Percentiles rank a stretch among this genome's conserved stretches.
Evolutionary conservation across 108 stramenopile genomes (phyloP).

Genomic region (Mediolabrus comicus): DNA sequence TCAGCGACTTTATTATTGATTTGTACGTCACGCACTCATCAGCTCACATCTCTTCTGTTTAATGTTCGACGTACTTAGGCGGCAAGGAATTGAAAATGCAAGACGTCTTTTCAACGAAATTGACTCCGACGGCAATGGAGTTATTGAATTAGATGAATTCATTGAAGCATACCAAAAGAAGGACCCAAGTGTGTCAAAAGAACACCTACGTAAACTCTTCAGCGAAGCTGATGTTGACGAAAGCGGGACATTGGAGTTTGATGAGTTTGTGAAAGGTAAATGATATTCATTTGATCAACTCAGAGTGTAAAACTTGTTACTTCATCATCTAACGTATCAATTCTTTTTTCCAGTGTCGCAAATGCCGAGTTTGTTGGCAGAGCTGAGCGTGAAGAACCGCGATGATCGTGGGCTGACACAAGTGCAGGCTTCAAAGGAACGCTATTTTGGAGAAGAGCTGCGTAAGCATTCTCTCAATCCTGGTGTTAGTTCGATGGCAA

Average conservation of each 20-base stretch:
- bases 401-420: constrained; percentile 37
- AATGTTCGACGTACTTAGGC: not conserved
- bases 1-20: not conserved
- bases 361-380: constrained; percentile 38
- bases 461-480: constrained; percentile 17
- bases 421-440: constrained; percentile 40
- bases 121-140: constrained; percentile 32
- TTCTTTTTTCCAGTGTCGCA: constrained; percentile 6
- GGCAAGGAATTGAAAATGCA: constrained; percentile 44
- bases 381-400: constrained; percentile 37
- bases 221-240: constrained; percentile 47
- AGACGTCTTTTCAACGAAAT: constrained; percentile 41
- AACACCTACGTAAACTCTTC: constrained; percentile 34
- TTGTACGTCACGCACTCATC: not conserved
- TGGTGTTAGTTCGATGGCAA: constrained; percentile 26
- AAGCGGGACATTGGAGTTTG: constrained; percentile 42
- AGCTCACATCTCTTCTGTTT: not conserved
- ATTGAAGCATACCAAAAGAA: constrained; percentile 42
- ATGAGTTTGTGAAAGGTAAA: constrained; percentile 37
- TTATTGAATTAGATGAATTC: constrained; percentile 35
- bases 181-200: constrained; percentile 20
- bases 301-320: not conserved
- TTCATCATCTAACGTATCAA: not conserved
- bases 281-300: too few relatives aligned
- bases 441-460: constrained; percentile 47